A percentile compares a stretch with the other conserved stretches of the same genome.
These are phyloP conservation scores for Cicer bijugum DNA, from an alignment of 306 rosid species.

Conservation along the genomic window DNA sequence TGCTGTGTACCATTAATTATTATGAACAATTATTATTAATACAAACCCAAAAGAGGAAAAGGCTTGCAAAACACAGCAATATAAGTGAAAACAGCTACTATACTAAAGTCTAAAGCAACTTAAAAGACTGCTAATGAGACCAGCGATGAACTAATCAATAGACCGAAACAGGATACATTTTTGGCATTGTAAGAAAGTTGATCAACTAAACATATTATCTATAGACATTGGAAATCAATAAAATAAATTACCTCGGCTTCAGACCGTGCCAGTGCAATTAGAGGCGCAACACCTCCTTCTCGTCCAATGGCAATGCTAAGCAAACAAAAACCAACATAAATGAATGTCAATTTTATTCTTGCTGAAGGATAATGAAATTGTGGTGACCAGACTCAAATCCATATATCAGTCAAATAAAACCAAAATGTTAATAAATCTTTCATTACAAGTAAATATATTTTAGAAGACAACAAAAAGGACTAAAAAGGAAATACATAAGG, in stretches of 20 bases:
- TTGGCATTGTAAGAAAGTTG: conserved; percentile 2
- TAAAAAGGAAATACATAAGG: not conserved
- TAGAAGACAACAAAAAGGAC: not conserved
- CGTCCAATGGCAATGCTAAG: conserved; percentile 94
- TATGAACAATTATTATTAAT: conserved; percentile 20
- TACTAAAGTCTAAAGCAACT: conserved; percentile 24
- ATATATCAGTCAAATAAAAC: conserved; percentile 11
- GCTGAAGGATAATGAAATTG: conserved; percentile 27
- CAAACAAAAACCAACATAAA: conserved; percentile 45
- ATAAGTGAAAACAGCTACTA: conserved; percentile 10
- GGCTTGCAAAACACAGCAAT: conserved; percentile 6
- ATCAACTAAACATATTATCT: conserved; percentile 20
- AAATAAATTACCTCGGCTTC: conserved; percentile 76
- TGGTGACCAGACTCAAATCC: conserved; percentile 13
- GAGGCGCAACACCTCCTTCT: conserved; percentile 98
- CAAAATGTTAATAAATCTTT: conserved; percentile 18
- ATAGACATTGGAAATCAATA: conserved; percentile 25
- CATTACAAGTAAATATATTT: conserved; percentile 23
- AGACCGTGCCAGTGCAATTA: conserved; percentile 93
- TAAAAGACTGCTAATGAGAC: conserved; percentile 14
- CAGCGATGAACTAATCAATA: conserved; percentile 29
- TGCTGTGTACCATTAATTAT: not conserved
- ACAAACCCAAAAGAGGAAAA: conserved; percentile 15
- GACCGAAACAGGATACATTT: not conserved
- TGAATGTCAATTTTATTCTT: conserved; percentile 16